phyloP scores from a whole-genome alignment of 2,329 filamentous ascomycete species.

The Geosmithia putterillii region DNA sequence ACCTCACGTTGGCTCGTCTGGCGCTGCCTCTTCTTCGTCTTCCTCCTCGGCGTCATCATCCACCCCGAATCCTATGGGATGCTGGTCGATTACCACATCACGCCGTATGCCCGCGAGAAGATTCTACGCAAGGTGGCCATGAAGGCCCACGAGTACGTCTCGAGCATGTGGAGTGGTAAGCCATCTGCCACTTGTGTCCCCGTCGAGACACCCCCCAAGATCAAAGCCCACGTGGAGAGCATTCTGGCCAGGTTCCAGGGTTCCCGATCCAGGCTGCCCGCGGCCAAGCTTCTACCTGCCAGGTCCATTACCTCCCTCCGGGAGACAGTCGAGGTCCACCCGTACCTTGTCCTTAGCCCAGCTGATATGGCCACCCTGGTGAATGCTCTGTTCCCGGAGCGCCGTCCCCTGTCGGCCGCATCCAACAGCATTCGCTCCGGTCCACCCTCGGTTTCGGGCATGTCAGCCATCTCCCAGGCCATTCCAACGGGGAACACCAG shows the following conservation, averaged over 20 bases:
- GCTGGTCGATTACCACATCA: conserved; percentile 85
- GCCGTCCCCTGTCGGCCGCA: conserved; percentile 49
- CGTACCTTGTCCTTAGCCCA: conserved; percentile 68
- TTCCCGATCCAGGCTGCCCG: conserved; percentile 32
- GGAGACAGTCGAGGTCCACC: conserved; percentile 68
- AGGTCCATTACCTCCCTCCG: conserved; percentile 60
- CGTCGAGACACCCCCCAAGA: conserved; percentile 41
- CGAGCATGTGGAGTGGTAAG: conserved; percentile 63
- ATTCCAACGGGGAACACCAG: conserved; percentile 48
- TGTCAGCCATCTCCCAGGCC: conserved; percentile 53
- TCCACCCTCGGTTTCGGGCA: conserved; percentile 56
- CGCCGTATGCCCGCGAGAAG: conserved; percentile 77
- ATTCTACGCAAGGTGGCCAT: conserved; percentile 69
- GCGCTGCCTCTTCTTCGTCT: conserved; percentile 86
- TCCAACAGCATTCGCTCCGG: conserved; percentile 52
- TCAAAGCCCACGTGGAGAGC: conserved; percentile 58
- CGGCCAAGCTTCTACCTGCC: conserved; percentile 53
- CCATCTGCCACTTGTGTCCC: conserved; percentile 38
- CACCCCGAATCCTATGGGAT: conserved; percentile 74
- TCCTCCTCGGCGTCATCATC: conserved; percentile 70
- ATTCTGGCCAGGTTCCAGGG: conserved; percentile 54
- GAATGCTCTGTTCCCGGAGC: conserved; percentile 72
- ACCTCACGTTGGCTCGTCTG: conserved; percentile 77
- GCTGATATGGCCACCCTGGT: conserved; percentile 70
- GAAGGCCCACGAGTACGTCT: conserved; percentile 66